Conservation (phyloP, 2,329 filamentous ascomycete species). For the Trichocomaceae sp. region DNA sequence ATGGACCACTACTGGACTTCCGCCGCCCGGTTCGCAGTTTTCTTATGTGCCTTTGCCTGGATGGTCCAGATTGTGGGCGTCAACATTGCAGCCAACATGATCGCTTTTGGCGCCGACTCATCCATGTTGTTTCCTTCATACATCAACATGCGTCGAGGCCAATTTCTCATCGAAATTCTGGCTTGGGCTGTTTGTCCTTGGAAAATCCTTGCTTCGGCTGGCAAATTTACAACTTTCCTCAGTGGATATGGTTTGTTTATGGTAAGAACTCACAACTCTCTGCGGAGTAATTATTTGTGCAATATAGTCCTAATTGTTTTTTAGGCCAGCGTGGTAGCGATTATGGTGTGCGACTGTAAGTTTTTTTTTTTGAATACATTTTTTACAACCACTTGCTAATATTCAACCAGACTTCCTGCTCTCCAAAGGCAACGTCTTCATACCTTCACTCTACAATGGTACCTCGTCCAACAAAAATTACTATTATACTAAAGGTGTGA, state of each 20-base stretch:
- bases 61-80: conserved; percentile 32
- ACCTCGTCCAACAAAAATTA: conserved; percentile 26
- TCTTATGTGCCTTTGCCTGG: conserved; percentile 33
- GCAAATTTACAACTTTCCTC: conserved; percentile 55
- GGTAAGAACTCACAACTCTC: conserved; percentile 34
- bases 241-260: conserved; percentile 55
- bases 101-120: conserved; percentile 31
- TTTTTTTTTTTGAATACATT: background rate
- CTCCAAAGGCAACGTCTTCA: conserved; percentile 22
- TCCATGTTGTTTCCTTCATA: conserved; percentile 44
- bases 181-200: conserved; percentile 54
- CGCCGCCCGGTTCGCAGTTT: conserved; percentile 33
- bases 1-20: conserved; percentile 27
- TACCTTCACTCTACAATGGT: conserved; percentile 28
- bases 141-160: conserved; percentile 49
- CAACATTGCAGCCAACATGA: conserved; percentile 34
- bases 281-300: background rate
- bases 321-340: conserved; percentile 42
- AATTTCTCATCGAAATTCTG: conserved; percentile 45
- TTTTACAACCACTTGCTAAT: background rate
- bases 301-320: background rate
- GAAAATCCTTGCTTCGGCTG: conserved; percentile 53
- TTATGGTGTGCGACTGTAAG: conserved; percentile 45
- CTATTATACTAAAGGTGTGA: conserved; percentile 29
- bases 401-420: conserved; percentile 34